Percentiles rank a stretch among this genome's conserved stretches.
Conservation (phyloP, 2,329 filamentous ascomycete species). For the Aspergillus clavatus region DNA sequence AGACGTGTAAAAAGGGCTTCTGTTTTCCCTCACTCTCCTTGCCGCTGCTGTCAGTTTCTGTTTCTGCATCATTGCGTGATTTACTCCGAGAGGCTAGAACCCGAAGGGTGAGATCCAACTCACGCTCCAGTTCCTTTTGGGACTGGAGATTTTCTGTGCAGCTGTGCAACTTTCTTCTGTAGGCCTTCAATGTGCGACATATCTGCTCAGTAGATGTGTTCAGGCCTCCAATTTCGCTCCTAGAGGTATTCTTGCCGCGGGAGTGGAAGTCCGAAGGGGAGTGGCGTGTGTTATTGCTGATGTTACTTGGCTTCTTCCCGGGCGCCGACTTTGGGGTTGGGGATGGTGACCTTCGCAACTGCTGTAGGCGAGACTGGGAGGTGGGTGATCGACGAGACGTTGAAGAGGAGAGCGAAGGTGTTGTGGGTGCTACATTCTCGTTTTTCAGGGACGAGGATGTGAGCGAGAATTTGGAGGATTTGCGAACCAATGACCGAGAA, state of each 20-base stretch:
- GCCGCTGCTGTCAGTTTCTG: slow-evolving; percentile 37
- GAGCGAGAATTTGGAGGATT: slow-evolving; percentile 50
- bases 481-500: slow-evolving; percentile 50
- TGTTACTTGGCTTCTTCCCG: slow-evolving; percentile 25
- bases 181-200: slow-evolving; percentile 53
- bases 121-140: slow-evolving; percentile 53
- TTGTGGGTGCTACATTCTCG: slow-evolving; percentile 24
- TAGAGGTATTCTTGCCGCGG: slow-evolving; percentile 37
- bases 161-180: slow-evolving; percentile 53
- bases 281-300: slow-evolving; percentile 36
- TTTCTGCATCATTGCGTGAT: slow-evolving; percentile 27
- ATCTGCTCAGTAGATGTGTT: slow-evolving; percentile 54
- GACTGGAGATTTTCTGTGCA: slow-evolving; percentile 47
- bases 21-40: slow-evolving; percentile 31
- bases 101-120: slow-evolving; percentile 46
- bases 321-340: slow-evolving; percentile 33
- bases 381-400: slow-evolving; percentile 28
- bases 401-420: slow-evolving; percentile 26
- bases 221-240: slow-evolving; percentile 45
- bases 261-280: slow-evolving; percentile 49
- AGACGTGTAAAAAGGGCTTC: slow-evolving; percentile 20
- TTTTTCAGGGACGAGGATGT: slow-evolving; percentile 33
- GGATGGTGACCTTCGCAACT: slow-evolving; percentile 34
- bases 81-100: slow-evolving; percentile 29
- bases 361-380: slow-evolving; percentile 21